Percentiles rank a stretch among this genome's conserved stretches.
These are phyloP conservation scores for Umbelopsis sp. DNA, from an alignment of 192 early-diverging fungal genomes.

Conservation along the genomic window DNA sequence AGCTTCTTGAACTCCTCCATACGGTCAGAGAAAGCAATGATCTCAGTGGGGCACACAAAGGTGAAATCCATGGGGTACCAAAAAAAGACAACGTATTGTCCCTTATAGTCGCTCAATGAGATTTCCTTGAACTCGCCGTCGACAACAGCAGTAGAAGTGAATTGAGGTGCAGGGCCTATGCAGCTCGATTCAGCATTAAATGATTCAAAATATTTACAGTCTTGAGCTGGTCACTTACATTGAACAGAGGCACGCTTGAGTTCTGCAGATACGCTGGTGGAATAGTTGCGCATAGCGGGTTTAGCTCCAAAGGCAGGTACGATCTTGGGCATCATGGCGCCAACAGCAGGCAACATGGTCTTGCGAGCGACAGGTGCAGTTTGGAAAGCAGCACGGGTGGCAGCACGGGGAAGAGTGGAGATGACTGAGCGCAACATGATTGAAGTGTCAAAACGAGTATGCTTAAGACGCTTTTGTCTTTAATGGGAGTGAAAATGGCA, in stretches of 20 bases:
- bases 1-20: constrained; percentile 78
- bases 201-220: not conserved
- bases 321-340: not conserved
- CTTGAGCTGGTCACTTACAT: not conserved
- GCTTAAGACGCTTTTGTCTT: too few relatives aligned
- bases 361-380: not conserved
- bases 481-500: too few relatives aligned
- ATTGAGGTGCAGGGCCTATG: constrained; percentile 62
- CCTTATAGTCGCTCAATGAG: constrained; percentile 55
- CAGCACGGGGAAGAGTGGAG: constrained; percentile 24
- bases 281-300: constrained; percentile 1
- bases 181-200: not conserved
- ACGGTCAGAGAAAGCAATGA: constrained; percentile 87
- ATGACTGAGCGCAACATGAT: constrained; percentile 13
- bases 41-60: constrained; percentile 91
- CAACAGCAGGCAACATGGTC: not conserved
- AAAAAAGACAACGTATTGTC: constrained; percentile 63
- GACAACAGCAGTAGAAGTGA: constrained; percentile 68
- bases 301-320: constrained; percentile 3
- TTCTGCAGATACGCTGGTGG: not conserved
- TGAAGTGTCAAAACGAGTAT: not conserved
- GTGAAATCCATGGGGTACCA: constrained; percentile 80
- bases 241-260: constrained; percentile 22
- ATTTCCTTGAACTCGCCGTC: constrained; percentile 71
- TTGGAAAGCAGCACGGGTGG: constrained; percentile 2